Evolutionary conservation across 176 grass and related monocot species (phyloP).

Genomic region (Cenchrus fungigraminus): DNA sequence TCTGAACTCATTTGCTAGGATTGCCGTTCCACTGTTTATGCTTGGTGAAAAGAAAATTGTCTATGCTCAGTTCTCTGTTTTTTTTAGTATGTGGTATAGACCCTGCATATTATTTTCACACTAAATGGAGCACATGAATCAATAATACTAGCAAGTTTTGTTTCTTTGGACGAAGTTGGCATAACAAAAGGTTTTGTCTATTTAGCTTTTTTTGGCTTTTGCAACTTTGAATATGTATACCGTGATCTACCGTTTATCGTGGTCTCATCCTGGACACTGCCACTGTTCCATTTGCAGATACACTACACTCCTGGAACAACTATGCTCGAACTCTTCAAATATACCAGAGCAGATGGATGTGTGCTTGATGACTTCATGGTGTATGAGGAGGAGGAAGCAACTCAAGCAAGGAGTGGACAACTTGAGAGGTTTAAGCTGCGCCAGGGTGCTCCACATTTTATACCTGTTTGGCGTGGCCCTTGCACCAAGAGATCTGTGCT

Average conservation of each 20-base stretch:
- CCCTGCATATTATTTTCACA: background rate
- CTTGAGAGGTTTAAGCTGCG: slow-evolving; percentile 44
- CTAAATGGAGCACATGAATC: background rate
- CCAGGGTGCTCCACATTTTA: slow-evolving; percentile 52
- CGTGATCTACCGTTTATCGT: slow-evolving; percentile 31
- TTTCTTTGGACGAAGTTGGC: slow-evolving; percentile 8
- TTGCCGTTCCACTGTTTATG: slow-evolving; percentile 12
- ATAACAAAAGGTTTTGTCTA: background rate
- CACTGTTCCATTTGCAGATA: slow-evolving; percentile 52
- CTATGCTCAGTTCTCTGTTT: background rate
- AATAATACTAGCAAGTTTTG: slow-evolving; percentile 11
- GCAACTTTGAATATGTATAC: background rate
- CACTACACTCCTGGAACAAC: slow-evolving; percentile 57
- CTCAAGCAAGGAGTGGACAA: slow-evolving; percentile 32
- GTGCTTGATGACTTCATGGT: slow-evolving; percentile 65
- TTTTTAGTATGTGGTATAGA: slow-evolving; percentile 12
- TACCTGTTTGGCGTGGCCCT: slow-evolving; percentile 42
- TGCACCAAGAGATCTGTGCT: background rate
- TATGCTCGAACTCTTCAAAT: slow-evolving; percentile 84
- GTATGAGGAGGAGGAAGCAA: slow-evolving; percentile 66
- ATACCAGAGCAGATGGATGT: slow-evolving; percentile 28
- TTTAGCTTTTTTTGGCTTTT: background rate
- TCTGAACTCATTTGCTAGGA: background rate
- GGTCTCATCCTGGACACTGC: slow-evolving; percentile 18
- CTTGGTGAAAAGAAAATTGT: background rate